phyloP scores from a whole-genome alignment of 164 flowering plant species.

The Pachysandra terminalis region DNA sequence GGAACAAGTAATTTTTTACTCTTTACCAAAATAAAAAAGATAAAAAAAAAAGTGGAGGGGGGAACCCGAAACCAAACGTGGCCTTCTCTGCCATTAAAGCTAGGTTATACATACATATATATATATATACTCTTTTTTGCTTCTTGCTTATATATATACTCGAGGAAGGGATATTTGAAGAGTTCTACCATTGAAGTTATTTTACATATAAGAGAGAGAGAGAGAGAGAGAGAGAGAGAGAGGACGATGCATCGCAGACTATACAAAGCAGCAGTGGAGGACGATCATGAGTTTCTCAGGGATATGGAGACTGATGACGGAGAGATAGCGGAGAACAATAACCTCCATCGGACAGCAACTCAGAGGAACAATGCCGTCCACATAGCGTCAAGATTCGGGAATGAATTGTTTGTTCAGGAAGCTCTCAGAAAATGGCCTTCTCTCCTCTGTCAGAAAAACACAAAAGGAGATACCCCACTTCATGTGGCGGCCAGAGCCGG shows the following conservation, averaged over 20 bases:
- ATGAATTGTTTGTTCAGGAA: not conserved
- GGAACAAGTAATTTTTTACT: too few relatives aligned
- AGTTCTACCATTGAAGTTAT: too few relatives aligned
- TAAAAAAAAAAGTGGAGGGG: too few relatives aligned
- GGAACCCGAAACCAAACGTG: too few relatives aligned
- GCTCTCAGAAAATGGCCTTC: not conserved
- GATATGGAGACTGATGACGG: not conserved
- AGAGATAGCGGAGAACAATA: not conserved
- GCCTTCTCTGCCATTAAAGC: too few relatives aligned
- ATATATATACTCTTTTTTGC: too few relatives aligned
- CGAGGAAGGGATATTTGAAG: too few relatives aligned
- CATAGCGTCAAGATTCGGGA: slow-evolving; percentile 2
- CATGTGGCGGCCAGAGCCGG: slow-evolving; percentile 16
- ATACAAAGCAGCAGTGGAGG: slow-evolving; percentile 5
- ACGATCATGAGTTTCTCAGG: not conserved
- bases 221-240: too few relatives aligned
- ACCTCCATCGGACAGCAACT: not conserved
- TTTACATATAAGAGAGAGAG: too few relatives aligned
- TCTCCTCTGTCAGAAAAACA: slow-evolving; percentile 2
- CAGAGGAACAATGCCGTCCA: slow-evolving; percentile 6
- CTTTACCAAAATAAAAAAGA: too few relatives aligned
- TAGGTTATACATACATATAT: too few relatives aligned
- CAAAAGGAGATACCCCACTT: slow-evolving; percentile 11
- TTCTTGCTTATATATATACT: too few relatives aligned
- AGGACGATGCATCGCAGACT: slow-evolving; percentile 4